A percentile compares a stretch with the other conserved stretches of the same genome.
phyloP scores from a whole-genome alignment of 2,329 filamentous ascomycete genomes.

The Graphilbum sp. region DNA sequence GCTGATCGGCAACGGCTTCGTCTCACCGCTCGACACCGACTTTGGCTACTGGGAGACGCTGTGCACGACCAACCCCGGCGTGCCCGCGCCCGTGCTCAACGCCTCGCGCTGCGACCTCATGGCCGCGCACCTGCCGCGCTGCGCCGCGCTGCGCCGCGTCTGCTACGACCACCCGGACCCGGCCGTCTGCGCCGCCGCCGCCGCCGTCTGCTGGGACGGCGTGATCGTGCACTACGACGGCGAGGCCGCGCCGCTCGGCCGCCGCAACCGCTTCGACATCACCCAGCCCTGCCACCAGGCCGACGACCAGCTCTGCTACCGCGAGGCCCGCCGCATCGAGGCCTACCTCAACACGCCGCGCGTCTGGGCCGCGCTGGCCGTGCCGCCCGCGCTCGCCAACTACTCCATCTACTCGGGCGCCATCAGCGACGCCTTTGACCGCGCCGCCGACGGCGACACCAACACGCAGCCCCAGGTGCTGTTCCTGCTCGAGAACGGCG shows the following conservation, averaged over 20 bases:
- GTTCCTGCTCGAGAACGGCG: slow-evolving; percentile 5
- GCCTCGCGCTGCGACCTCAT: slow-evolving; percentile 3
- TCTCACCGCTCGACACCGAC: slow-evolving; percentile 31
- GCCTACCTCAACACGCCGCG: slow-evolving; percentile 39
- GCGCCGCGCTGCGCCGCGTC: slow-evolving; percentile 32
- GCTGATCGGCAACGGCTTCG: slow-evolving; percentile 37
- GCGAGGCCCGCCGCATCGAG: slow-evolving; percentile 40
- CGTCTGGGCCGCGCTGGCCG: slow-evolving; percentile 41
- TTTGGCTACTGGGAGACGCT: slow-evolving; percentile 35
- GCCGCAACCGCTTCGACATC: slow-evolving; percentile 5
- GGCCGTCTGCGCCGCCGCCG: slow-evolving; percentile 33
- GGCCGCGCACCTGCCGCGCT: slow-evolving; percentile 3
- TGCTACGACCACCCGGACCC: slow-evolving; percentile 36
- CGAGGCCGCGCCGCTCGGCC: slow-evolving; percentile 21
- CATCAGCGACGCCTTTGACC: slow-evolving; percentile 25
- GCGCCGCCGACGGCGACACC: slow-evolving; percentile 32
- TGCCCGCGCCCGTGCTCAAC: slow-evolving; percentile 38
- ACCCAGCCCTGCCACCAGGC: slow-evolving; percentile 2
- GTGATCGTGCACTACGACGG: slow-evolving; percentile 35
- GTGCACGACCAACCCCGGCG: slow-evolving; percentile 30
- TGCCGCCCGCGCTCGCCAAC: slow-evolving; percentile 9
- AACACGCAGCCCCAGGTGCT: slow-evolving; percentile 21
- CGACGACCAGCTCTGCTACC: slow-evolving; percentile 23
- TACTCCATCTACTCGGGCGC: slow-evolving; percentile 38
- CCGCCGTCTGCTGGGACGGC: slow-evolving; percentile 35